These are phyloP conservation scores for Botrytis pseudocinerea DNA, from an alignment of 2,329 filamentous ascomycete genomes.

Conservation along the genomic window DNA sequence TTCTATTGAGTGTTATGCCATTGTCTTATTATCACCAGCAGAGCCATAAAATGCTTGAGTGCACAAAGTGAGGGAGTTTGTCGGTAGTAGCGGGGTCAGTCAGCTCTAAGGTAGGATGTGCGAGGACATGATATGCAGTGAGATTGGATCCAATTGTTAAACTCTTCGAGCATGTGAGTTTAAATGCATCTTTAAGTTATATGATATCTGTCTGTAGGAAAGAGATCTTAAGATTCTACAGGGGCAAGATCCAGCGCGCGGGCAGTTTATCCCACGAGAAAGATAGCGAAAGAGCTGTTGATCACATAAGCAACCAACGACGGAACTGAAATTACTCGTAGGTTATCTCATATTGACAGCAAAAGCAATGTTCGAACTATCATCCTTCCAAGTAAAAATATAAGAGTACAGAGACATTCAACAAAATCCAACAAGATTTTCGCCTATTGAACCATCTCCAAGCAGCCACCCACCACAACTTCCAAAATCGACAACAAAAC, in stretches of 20 bases:
- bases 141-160: not conserved
- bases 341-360: not conserved
- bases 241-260: not conserved
- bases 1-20: not conserved
- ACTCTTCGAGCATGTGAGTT: not conserved
- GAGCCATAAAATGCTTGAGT: not conserved
- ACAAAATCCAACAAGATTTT: not conserved
- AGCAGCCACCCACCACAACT: not conserved
- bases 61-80: not conserved
- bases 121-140: not conserved
- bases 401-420: not conserved
- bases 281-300: not conserved
- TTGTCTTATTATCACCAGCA: not conserved
- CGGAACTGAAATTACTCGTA: not conserved
- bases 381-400: not conserved
- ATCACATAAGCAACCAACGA: not conserved
- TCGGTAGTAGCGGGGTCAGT: not conserved
- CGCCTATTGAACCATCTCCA: not conserved
- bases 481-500: not conserved
- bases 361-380: not conserved
- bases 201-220: not conserved
- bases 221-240: not conserved
- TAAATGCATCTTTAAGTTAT: not conserved
- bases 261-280: not conserved
- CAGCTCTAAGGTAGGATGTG: not conserved